phyloP scores from a whole-genome alignment of 192 early-diverging fungal species.

The Podila horticola region DNA sequence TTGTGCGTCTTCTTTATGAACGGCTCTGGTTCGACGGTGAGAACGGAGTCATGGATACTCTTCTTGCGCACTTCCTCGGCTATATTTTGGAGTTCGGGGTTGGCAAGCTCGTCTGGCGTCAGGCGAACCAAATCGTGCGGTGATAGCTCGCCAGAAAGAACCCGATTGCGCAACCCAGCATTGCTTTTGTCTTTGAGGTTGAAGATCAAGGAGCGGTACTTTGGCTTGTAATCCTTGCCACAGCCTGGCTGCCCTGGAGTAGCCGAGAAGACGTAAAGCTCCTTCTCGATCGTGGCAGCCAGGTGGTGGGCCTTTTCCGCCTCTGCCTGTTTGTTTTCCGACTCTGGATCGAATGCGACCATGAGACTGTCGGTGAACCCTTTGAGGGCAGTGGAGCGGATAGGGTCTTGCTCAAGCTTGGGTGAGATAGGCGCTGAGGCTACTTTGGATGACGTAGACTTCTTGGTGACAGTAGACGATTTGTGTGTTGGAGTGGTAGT shows the following conservation, averaged over 20 bases:
- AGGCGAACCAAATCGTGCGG: slow-evolving; percentile 78
- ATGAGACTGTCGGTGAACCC: slow-evolving; percentile 52
- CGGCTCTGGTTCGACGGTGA: slow-evolving; percentile 59
- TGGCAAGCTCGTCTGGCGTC: slow-evolving; percentile 91
- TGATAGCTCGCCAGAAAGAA: slow-evolving; percentile 72
- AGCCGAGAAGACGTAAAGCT: slow-evolving; percentile 58
- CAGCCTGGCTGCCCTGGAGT: slow-evolving; percentile 54
- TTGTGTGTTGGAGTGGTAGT: slow-evolving; percentile 12
- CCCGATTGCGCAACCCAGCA: slow-evolving; percentile 67
- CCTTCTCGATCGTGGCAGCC: slow-evolving; percentile 58
- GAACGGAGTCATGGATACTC: slow-evolving; percentile 65
- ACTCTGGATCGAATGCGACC: slow-evolving; percentile 24
- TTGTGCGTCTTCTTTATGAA: slow-evolving; percentile 73
- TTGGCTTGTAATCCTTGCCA: slow-evolving; percentile 76
- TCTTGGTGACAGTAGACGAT: slow-evolving; percentile 10
- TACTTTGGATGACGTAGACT: slow-evolving; percentile 12
- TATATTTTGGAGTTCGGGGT: slow-evolving; percentile 72
- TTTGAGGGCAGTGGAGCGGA: slow-evolving; percentile 60
- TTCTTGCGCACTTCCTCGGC: slow-evolving; percentile 64
- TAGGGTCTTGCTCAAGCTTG: slow-evolving; percentile 51
- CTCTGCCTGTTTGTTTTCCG: slow-evolving; percentile 10
- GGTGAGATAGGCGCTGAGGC: slow-evolving; percentile 15
- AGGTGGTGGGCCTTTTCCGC: slow-evolving; percentile 47
- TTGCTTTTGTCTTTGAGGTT: slow-evolving; percentile 89
- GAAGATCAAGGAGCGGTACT: slow-evolving; percentile 80